Base-by-base conservation (phyloP, 2,329 filamentous ascomycete genomes). In the Beauveria bassiana region DNA sequence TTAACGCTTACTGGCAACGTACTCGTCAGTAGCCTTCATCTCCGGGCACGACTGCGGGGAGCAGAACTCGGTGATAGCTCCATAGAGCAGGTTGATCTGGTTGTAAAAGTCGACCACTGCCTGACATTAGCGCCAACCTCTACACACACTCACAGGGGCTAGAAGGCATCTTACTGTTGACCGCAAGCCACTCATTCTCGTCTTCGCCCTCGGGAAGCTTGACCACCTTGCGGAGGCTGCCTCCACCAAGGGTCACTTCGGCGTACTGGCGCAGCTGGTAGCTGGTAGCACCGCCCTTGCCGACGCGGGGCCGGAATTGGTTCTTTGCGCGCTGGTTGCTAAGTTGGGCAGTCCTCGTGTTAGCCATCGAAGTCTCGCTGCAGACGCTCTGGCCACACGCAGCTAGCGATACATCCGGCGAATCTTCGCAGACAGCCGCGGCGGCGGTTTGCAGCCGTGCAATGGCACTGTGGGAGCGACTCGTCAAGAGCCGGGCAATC, bases 21-120 rank as follows among this genome's bases (percentile, higher is more conserved):
- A 95, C 89, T 99, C 95, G 78, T 99, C 96, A 10, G 95, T 99
- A n/a, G 95, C 95, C 77, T 99, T 99, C 95, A 99, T 99, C 78
- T 98, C 95, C 0, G 95, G 95, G 74, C 95, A 99, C 66, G 92
- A 92, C 73, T 95, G 89, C 38, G 95, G 93, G 28, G 95, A 98
- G 81, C 95, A 99, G 77, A 99, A 99, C 73, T 99, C 95, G 63
- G 95, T 99, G 73, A 99, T 99, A 67, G 95, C 95, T 63, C 96
- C 96, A 74, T 99, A 99, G 63, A 99, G 87, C 42, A 99, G 84
- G 78, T 99, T 99, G 81, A 99, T 96, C 77, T 99, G 95, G 80
- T 99, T 99, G 85, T 99, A 99, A 77, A 99, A 99, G 77, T 99
- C 95, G 79, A 99, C 95, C 79, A 99, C 93, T 96, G 68, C n/a